Base-by-base conservation (phyloP, 345 rosid genomes). In the Erodium maritimum region DNA sequence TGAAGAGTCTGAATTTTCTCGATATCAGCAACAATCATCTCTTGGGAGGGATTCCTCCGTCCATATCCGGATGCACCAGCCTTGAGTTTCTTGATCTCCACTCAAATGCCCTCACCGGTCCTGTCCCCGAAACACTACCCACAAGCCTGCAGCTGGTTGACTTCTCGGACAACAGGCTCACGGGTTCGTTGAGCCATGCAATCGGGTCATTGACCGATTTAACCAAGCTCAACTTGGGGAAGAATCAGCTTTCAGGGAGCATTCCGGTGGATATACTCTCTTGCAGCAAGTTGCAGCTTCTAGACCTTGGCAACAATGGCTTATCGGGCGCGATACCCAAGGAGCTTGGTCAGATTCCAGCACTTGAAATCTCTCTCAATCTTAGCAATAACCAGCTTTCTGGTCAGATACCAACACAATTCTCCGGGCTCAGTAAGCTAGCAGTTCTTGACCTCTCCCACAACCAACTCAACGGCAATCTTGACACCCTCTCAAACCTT, bases 31-130 rank as follows among this genome's bases (percentile, higher is more conserved):
- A 64, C 24, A 91, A 91, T 55, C 88, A 58, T 48, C 76, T 91
- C 42, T 59, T 70, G 48, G 98, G 94, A 19, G 79, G 45, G 57
- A 82, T 91, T 19, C 95, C 98, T 61, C 65, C 66, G 4, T 65
- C 80, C 5, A 48, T 88, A 59, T 75, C 75, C 1, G 86, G 89
- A 66, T 88, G 96, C 29, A 61, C 68, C 57, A 88, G 68, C n/a
- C 87, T 88, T 1, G 87, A 88, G 65, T 93, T 82, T 71, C 73
- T 89, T 21, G 96, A 93, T 68, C 77, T 93, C n/a, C 96, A 93
- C 61, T 75, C 91, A 7, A 93, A 93, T 77, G 81, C 84, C 23
- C 67, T 93, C 69, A 73, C 82, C 19, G 91, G 91, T 70, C 67
- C 79, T 54, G 55, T 93, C 19, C 96, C 96, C 11, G 87, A 79